Evolutionary conservation across 495 filamentous ascomycete genomes (phyloP), one percentile per base, ranked within the genome.

Genomic region (Cetradonia linearis): DNA sequence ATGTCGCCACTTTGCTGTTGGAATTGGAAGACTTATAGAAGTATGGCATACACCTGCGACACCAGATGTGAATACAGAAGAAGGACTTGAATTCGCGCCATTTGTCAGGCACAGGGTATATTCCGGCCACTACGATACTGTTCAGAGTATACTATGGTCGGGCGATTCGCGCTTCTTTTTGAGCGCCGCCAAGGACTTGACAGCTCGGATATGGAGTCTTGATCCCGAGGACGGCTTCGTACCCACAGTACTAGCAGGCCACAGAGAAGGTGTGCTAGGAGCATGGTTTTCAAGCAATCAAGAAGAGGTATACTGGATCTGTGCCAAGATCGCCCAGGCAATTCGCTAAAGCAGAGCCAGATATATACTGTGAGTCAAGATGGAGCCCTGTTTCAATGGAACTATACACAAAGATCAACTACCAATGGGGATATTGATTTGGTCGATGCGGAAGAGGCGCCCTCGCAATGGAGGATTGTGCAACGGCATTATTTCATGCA

Each of bases 261-360:
- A 98, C 70, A 81, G 87, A 63, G 89, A 95, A 70, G 85, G 81
- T 25, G 87, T 97, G 7, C 76, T 90, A 57, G 88, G 85, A 16
- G 91, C 91, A 13, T 97, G 88, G 80, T 97, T 98, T 69, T 92
- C 91, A 18, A 85, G 85, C 61, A 85, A 96, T 65, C 93, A 98
- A 70, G 93, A 98, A 75, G 75, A 74, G 62, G 80, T 82, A 67
- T 61, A 75, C 70, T 50, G 34, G 34, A 48, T 11, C 16, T 5
- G n/a, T 49, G 76, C 78, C 38, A 83, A 77, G 62, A 80, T 77
- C 3, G 34, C 16, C 27, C 16, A 27, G 18, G 1, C 73, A 80
- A 6, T 66, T 83, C 77, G 11, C 72, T 84, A 79, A 70, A 78
- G 81, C 65, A 77, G 76, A 34, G 76, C 77, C 31, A 88, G 87